Evolutionary conservation across 768 basidiomycete genomes (phyloP).

Genomic region (Pisolithus orientalis): DNA sequence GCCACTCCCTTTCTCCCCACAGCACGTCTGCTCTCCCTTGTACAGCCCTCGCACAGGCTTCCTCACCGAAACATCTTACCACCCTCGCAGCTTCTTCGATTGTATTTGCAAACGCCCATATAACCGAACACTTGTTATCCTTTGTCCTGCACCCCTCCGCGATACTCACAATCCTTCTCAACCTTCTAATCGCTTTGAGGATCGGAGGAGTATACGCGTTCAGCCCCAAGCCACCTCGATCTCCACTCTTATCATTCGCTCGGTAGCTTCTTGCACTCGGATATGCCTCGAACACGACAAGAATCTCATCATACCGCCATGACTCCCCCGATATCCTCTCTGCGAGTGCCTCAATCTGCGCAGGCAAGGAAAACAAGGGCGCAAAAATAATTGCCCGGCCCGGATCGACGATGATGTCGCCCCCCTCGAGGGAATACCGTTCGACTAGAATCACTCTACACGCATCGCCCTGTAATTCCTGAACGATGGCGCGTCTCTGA

Average conservation of each 20-base stretch:
- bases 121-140: constrained; percentile 35
- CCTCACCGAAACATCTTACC: constrained; percentile 52
- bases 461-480: too few relatives aligned
- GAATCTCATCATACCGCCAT: too few relatives aligned
- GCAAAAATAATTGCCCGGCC: too few relatives aligned
- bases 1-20: constrained; percentile 58
- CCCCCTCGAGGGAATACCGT: constrained; percentile 50
- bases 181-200: too few relatives aligned
- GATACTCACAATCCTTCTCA: constrained; percentile 58
- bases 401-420: constrained; percentile 62
- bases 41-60: constrained; percentile 40
- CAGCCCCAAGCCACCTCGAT: too few relatives aligned
- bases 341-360: constrained; percentile 39
- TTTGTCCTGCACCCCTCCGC: constrained; percentile 55
- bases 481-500: too few relatives aligned
- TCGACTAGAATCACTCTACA: constrained; percentile 65
- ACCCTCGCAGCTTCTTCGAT: constrained; percentile 52
- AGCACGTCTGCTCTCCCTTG: constrained; percentile 32
- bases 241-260: too few relatives aligned
- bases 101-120: constrained; percentile 57
- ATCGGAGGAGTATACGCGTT: too few relatives aligned
- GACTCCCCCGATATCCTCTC: constrained; percentile 45
- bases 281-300: constrained; percentile 64
- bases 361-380: too few relatives aligned
- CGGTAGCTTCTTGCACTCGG: constrained; percentile 38